phyloP scores from a whole-genome alignment of 2,329 filamentous ascomycete species.

The Sclerotinia borealis region DNA sequence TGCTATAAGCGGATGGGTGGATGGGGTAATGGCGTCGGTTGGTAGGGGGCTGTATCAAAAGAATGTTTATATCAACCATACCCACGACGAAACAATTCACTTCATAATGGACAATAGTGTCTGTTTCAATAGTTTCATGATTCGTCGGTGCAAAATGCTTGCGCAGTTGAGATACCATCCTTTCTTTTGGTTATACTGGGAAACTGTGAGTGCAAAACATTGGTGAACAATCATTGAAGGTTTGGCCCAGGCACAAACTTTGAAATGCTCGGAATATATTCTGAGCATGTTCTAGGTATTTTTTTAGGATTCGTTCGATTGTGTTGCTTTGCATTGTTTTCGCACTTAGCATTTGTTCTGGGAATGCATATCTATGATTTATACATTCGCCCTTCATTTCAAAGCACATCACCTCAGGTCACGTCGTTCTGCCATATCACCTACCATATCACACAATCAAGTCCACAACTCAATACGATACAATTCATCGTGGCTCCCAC shows the following conservation, averaged over 20 bases:
- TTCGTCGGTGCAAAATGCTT: not conserved
- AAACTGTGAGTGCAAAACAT: not conserved
- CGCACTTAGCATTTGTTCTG: not conserved
- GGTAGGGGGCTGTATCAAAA: not conserved
- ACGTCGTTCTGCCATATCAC: no score
- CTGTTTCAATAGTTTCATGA: not conserved
- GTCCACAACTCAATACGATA: no score
- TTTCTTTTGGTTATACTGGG: not conserved
- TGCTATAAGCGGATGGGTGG: constrained; percentile 49
- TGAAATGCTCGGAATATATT: not conserved
- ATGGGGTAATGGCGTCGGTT: not conserved
- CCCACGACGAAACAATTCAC: not conserved
- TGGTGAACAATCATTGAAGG: not conserved
- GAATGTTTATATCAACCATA: constrained; percentile 1
- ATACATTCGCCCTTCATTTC: not conserved
- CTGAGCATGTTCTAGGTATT: not conserved
- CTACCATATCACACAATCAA: no score
- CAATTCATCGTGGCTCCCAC: not conserved
- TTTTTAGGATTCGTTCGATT: no score
- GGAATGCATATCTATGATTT: no score
- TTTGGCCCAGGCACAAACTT: not conserved
- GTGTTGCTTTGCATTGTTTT: not conserved
- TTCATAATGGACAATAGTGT: not conserved
- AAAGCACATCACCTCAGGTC: not conserved
- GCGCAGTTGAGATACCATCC: not conserved